Evolutionary conservation across 2,329 filamentous ascomycete species (phyloP).

Genomic region (Botrytis sinoallii): DNA sequence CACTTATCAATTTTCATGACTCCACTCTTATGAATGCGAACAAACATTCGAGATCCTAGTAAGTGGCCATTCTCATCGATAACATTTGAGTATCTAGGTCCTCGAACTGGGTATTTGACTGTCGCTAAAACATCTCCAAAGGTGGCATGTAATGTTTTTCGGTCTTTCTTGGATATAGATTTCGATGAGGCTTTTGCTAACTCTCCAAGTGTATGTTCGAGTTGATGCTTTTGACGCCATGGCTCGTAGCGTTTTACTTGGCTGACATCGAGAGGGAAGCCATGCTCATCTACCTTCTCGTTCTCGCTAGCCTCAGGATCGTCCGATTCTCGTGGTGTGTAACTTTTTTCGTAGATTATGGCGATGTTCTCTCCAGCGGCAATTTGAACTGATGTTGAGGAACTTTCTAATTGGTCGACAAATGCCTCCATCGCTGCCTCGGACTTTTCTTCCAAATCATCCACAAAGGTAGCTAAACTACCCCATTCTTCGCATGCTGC

Average conservation of each 20-base stretch:
- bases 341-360: conserved; percentile 65
- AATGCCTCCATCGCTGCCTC: conserved; percentile 65
- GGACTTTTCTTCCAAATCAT: conserved; percentile 62
- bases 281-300: conserved; percentile 37
- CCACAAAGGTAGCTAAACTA: conserved; percentile 62
- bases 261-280: conserved; percentile 39
- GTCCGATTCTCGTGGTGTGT: conserved; percentile 45
- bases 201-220: conserved; percentile 56
- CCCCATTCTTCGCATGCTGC: conserved; percentile 69
- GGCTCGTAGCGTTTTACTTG: conserved; percentile 64
- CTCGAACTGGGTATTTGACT: conserved; percentile 63
- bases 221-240: conserved; percentile 60
- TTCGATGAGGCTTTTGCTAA: conserved; percentile 59
- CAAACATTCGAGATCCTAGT: conserved; percentile 60
- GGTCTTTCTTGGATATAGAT: conserved; percentile 62
- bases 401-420: conserved; percentile 66
- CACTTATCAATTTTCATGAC: conserved; percentile 66
- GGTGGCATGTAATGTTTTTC: conserved; percentile 61
- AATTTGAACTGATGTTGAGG: conserved; percentile 60
- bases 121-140: conserved; percentile 65
- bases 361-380: conserved; percentile 72
- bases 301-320: conserved; percentile 44
- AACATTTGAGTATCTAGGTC: conserved; percentile 64
- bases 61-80: conserved; percentile 56
- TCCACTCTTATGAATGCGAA: conserved; percentile 57